Base-by-base conservation (phyloP, 176 grass and related monocot species). In the Ananas comosus region DNA sequence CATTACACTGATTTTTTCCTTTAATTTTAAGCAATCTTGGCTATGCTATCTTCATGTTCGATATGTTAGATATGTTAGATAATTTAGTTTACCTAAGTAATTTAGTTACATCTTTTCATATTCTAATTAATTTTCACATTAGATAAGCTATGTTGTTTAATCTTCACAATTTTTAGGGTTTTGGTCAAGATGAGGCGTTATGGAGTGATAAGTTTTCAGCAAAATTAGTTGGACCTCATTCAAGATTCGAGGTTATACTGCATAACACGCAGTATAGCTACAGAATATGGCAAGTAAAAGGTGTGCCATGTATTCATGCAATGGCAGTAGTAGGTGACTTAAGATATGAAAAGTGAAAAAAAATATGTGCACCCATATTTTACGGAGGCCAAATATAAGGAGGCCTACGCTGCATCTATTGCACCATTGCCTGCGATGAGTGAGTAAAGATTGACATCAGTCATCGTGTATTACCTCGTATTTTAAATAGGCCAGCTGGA, bases 241-340 rank as follows among this genome's bases (percentile, higher is more conserved):
- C 11, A 9, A 70, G 25, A 70, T 51, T 29, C 22, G 67, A 51
- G 33, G 67, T 70, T 11, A 47, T 11, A 10, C 27, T 70, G 51
- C 47, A 70, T 18, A 14, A 70, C 14, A 70, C 2, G 29, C 48
- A 29, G 21, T 70, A 27, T 18, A 16, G 14, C 17, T 70, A 27
- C 51, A 70, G 67, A 17, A n/a, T 33, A 50, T 70, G 67, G 67
- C 29, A 70, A 13, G 10, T 70, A 70, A 51, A 70, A 18, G 33
- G 23, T 24, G 23, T 24, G 23, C 23, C 23, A 24, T 24, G 23
- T 1, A 1, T 24, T 24, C 23, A 24, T 50, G 1, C 67, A n/a
- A 17, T 50, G 11, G 23, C 67, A 14, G 17, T 48, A 18, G 50
- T 70, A 2, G 10, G 9, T 2, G 2, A 17, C 13, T 3, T 51